Conservation (phyloP, 768 basidiomycete genomes). For the Fistulinella prunicolor region DNA sequence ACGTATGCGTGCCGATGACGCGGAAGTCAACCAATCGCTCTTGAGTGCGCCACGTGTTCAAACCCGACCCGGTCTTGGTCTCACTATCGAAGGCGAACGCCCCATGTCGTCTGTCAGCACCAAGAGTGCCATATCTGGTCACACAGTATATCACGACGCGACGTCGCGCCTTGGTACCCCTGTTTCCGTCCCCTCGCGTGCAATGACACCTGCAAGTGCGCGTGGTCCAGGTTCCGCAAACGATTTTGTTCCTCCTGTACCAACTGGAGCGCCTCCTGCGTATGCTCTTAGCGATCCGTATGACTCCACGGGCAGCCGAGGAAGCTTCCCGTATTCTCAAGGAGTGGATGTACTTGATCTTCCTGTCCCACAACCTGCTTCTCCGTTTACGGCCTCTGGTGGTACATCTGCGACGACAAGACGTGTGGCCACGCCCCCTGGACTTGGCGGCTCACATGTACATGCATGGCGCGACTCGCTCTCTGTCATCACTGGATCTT, state of each 20-base stretch:
- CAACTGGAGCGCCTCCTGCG: constrained; percentile 28
- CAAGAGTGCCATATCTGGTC: constrained; percentile 50
- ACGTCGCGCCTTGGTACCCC: constrained; percentile 46
- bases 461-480: constrained; percentile 36
- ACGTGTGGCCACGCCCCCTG: constrained; percentile 33
- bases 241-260: constrained; percentile 15
- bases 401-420: constrained; percentile 26
- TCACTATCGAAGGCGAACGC: constrained; percentile 41
- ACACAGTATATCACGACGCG: constrained; percentile 64
- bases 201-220: constrained; percentile 42
- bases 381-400: constrained; percentile 46
- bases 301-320: constrained; percentile 22
- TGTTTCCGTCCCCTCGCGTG: constrained; percentile 39
- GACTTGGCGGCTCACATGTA: constrained; percentile 33
- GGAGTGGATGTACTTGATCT: constrained; percentile 50
- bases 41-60: constrained; percentile 26
- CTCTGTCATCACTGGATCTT: constrained; percentile 32
- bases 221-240: constrained; percentile 16
- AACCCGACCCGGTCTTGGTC: constrained; percentile 35
- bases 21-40: constrained; percentile 43
- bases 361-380: constrained; percentile 56
- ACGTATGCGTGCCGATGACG: constrained; percentile 38
- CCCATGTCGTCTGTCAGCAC: constrained; percentile 59
- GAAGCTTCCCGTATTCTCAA: constrained; percentile 26
- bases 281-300: constrained; percentile 32